Percentiles rank a stretch among this genome's conserved stretches.
These are phyloP conservation scores for Vitis amurensis DNA, from an alignment of 164 flowering plant species.

Conservation along the genomic window DNA sequence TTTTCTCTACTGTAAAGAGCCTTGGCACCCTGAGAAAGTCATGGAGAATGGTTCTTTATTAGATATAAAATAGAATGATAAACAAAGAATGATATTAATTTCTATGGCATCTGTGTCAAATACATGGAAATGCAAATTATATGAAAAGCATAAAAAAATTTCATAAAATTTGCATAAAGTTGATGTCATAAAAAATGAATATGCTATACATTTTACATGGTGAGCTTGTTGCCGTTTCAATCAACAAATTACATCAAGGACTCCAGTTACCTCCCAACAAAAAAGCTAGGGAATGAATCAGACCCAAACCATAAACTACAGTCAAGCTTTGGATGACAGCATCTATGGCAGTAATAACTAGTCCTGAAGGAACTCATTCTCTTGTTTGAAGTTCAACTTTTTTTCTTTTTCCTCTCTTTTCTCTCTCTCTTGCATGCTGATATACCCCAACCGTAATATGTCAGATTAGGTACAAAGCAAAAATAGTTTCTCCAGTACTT, in stretches of 20 bases:
- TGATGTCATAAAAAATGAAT: too few relatives aligned
- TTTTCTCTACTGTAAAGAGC: constrained; percentile 61
- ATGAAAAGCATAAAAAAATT: too few relatives aligned
- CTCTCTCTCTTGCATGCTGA: too few relatives aligned
- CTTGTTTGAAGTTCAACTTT: too few relatives aligned
- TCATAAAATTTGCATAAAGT: too few relatives aligned
- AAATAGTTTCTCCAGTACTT: too few relatives aligned
- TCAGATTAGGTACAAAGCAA: too few relatives aligned
- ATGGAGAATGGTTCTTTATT: not conserved
- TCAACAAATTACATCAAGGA: not conserved
- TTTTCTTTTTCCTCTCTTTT: too few relatives aligned
- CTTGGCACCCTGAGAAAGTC: constrained; percentile 72
- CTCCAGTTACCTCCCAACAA: not conserved
- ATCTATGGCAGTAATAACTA: not conserved
- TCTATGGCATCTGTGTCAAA: too few relatives aligned
- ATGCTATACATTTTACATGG: too few relatives aligned
- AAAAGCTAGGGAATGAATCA: not conserved
- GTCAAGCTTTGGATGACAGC: not conserved
- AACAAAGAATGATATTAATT: not conserved
- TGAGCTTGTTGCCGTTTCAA: too few relatives aligned
- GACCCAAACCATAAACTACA: not conserved
- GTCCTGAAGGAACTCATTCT: not conserved
- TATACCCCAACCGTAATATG: too few relatives aligned
- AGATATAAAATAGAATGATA: not conserved
- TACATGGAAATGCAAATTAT: not conserved